A percentile compares a stretch with the other conserved stretches of the same genome.
phyloP scores from a whole-genome alignment of 345 rosid species.

The Citrus cavaleriei region DNA sequence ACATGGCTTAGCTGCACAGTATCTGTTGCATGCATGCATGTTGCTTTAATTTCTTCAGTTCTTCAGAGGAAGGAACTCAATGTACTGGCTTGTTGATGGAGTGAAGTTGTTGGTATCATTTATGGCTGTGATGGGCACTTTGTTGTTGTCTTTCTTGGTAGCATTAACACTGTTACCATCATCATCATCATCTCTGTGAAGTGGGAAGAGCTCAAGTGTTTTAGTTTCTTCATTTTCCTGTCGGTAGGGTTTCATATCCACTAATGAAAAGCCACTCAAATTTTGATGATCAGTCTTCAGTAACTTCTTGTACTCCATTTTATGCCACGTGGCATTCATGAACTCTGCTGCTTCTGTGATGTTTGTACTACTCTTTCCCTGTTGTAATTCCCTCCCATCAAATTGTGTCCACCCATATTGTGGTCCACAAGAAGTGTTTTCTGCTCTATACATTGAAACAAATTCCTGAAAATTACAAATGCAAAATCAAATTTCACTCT shows the following conservation, averaged over 20 bases:
- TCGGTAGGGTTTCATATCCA: conserved; percentile 5
- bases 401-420: conserved; percentile 24
- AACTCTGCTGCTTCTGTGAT: neutral
- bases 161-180: conserved; percentile 3
- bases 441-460: conserved; percentile 18
- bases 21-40: neutral
- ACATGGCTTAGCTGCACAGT: conserved; percentile 29
- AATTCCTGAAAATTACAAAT: conserved; percentile 16
- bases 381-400: conserved; percentile 25
- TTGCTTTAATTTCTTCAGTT: conserved; percentile 27
- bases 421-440: conserved; percentile 12
- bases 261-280: neutral
- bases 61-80: conserved; percentile 66
- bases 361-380: conserved; percentile 11
- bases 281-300: neutral
- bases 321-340: conserved; percentile 19
- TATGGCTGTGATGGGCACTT: conserved; percentile 20
- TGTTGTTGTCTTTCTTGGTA: conserved; percentile 19
- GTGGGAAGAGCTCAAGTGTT: conserved; percentile 62
- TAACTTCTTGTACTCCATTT: neutral
- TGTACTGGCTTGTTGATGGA: conserved; percentile 39
- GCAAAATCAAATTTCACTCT: neutral
- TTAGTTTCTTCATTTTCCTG: conserved; percentile 31
- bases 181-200: conserved; percentile 8
- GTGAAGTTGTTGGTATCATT: conserved; percentile 28